These are phyloP conservation scores for Hypoxylon intermedium DNA, from an alignment of 495 filamentous ascomycete species.

Conservation along the genomic window DNA sequence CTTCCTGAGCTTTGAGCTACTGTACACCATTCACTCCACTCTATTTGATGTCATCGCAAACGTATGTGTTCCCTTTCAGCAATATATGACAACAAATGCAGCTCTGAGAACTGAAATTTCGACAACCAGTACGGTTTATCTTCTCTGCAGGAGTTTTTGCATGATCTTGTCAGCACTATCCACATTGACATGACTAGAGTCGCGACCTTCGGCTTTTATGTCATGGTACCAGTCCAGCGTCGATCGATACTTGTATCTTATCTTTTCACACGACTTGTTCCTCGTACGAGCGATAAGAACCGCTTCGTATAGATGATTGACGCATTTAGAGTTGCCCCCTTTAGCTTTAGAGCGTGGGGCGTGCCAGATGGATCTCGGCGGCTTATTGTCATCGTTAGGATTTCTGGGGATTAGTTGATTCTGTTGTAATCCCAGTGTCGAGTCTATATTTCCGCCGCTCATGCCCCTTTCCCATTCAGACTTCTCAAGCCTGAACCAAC, in stretches of 20 bases:
- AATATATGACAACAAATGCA: too few species aligned
- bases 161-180: conserved; percentile 47
- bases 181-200: conserved; percentile 49
- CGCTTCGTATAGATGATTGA: conserved; percentile 50
- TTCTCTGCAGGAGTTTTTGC: conserved; percentile 10
- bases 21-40: neutral
- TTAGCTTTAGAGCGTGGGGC: conserved; percentile 43
- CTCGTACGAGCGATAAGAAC: conserved; percentile 32
- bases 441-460: neutral
- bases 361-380: conserved; percentile 52
- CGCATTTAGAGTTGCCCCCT: conserved; percentile 40
- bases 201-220: conserved; percentile 49
- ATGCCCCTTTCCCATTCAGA: conserved; percentile 13
- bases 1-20: neutral
- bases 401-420: conserved; percentile 8
- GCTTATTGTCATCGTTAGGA: conserved; percentile 31
- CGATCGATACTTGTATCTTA: conserved; percentile 48
- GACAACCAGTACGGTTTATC: neutral
- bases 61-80: neutral
- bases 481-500: conserved; percentile 26
- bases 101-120: too few species aligned
- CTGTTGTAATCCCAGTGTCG: neutral
- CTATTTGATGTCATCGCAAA: neutral
- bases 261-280: conserved; percentile 23
- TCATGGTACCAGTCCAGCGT: conserved; percentile 55